Conservation (phyloP, 306 rosid species). For the Oemleria cerasiformis region DNA sequence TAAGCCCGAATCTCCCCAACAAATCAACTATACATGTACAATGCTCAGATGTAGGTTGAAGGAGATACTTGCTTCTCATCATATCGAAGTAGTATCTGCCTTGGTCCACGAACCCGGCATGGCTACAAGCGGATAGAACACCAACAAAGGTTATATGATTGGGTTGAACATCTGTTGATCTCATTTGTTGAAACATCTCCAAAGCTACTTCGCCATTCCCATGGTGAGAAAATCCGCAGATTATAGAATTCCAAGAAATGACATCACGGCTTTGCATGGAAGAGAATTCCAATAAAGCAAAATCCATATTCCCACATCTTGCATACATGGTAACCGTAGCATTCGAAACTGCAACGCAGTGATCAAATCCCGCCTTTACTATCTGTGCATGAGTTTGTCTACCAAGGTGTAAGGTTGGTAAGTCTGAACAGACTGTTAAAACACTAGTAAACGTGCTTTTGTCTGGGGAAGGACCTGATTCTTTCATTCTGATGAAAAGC, state of each 20-base stretch:
- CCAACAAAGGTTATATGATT: slow-evolving; percentile 49
- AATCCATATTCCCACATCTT: slow-evolving; percentile 52
- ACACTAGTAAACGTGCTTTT: slow-evolving; percentile 47
- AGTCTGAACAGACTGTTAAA: slow-evolving; percentile 45
- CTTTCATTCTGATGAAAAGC: slow-evolving; percentile 46
- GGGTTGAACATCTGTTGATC: slow-evolving; percentile 31
- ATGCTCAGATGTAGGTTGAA: slow-evolving; percentile 46
- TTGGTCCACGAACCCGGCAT: slow-evolving; percentile 41
- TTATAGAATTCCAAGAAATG: slow-evolving; percentile 54
- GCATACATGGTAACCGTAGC: slow-evolving; percentile 59
- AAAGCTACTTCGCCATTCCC: slow-evolving; percentile 44
- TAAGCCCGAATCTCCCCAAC: slow-evolving; percentile 51
- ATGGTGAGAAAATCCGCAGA: slow-evolving; percentile 49
- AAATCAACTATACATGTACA: slow-evolving; percentile 52
- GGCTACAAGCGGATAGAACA: slow-evolving; percentile 57
- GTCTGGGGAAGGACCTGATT: slow-evolving; percentile 36
- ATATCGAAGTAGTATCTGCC: slow-evolving; percentile 38
- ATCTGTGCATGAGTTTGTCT: slow-evolving; percentile 40
- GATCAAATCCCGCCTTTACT: slow-evolving; percentile 35
- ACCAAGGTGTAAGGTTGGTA: slow-evolving; percentile 43
- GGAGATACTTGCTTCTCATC: slow-evolving; percentile 33
- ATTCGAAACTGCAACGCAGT: slow-evolving; percentile 41
- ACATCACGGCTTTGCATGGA: slow-evolving; percentile 40
- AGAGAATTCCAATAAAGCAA: slow-evolving; percentile 39
- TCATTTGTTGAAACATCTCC: slow-evolving; percentile 46